Evolutionary conservation across 352 stramenopile genomes (phyloP).

Genomic region (Aphanomyces euteiches): DNA sequence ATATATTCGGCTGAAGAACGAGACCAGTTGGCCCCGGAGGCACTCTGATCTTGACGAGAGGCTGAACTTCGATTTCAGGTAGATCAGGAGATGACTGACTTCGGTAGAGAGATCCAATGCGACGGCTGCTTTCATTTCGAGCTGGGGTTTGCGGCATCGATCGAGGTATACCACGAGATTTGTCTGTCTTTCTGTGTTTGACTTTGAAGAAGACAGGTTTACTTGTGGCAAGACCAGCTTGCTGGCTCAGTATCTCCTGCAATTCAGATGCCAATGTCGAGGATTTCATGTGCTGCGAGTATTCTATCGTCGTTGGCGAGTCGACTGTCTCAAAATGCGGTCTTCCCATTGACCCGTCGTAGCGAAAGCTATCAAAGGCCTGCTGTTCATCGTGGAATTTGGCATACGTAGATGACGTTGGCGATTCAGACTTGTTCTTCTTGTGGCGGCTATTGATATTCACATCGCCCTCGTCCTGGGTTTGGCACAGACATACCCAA

Average conservation of each 20-base stretch:
- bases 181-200: no score
- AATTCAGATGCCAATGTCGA: slow-evolving; percentile 4
- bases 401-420: neutral
- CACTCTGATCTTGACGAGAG: slow-evolving; percentile 66
- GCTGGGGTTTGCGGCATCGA: no score
- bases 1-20: slow-evolving; percentile 53
- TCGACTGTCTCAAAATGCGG: neutral
- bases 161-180: no score
- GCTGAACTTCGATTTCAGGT: neutral
- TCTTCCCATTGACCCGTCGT: neutral
- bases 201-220: neutral
- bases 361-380: neutral
- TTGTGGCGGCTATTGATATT: no score
- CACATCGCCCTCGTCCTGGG: no score
- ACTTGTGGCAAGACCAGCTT: slow-evolving; percentile 5
- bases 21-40: slow-evolving; percentile 66
- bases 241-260: slow-evolving; percentile 6
- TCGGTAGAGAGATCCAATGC: neutral
- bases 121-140: neutral
- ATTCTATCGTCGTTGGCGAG: slow-evolving; percentile 7
- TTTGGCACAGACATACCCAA: no score
- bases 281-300: slow-evolving; percentile 5
- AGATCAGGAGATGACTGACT: slow-evolving; percentile 7
- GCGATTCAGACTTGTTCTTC: no score
- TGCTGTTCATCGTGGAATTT: neutral